Evolutionary conservation across 1,139 yeast species (phyloP).

Genomic region (Geotrichum aggregatum): DNA sequence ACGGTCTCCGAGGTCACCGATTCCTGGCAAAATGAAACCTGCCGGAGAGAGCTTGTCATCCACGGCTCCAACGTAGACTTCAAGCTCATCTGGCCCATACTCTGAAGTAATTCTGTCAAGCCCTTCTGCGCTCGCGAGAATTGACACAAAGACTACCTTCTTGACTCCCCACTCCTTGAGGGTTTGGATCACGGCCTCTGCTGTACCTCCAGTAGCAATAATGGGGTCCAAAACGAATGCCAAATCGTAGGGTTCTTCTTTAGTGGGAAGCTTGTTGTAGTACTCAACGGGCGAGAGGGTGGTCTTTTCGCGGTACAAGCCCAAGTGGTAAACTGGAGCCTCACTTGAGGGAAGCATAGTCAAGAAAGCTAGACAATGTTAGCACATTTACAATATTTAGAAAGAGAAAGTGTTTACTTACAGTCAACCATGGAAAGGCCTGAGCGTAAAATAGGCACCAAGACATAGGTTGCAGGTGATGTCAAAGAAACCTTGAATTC

Average conservation of each 20-base stretch:
- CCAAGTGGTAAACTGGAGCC: slow-evolving; percentile 37
- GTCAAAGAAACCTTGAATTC: slow-evolving; percentile 22
- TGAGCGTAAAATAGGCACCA: slow-evolving; percentile 38
- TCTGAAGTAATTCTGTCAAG: slow-evolving; percentile 28
- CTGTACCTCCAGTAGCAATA: slow-evolving; percentile 41
- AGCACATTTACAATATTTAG: too few species aligned
- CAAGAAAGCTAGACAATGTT: slow-evolving; percentile 32
- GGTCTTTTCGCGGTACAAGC: slow-evolving; percentile 37
- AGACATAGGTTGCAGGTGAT: slow-evolving; percentile 30
- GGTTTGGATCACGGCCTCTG: slow-evolving; percentile 37
- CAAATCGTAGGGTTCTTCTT: slow-evolving; percentile 26
- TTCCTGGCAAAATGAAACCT: slow-evolving; percentile 39
- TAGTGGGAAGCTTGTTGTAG: slow-evolving; percentile 38
- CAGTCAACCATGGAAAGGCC: slow-evolving; percentile 37
- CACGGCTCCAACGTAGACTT: slow-evolving; percentile 34
- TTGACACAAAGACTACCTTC: slow-evolving; percentile 33
- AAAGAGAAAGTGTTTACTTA: slow-evolving; percentile 9
- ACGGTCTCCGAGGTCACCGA: slow-evolving; percentile 40
- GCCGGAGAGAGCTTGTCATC: slow-evolving; percentile 31
- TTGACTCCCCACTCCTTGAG: slow-evolving; percentile 38
- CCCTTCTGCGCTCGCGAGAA: slow-evolving; percentile 34
- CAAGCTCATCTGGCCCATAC: slow-evolving; percentile 30
- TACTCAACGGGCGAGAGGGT: slow-evolving; percentile 39
- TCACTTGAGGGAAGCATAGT: slow-evolving; percentile 33
- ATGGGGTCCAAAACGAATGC: slow-evolving; percentile 39